These are phyloP conservation scores for Colletotrichum orchidophilum DNA, from an alignment of 2,329 filamentous ascomycete species.

Conservation along the genomic window DNA sequence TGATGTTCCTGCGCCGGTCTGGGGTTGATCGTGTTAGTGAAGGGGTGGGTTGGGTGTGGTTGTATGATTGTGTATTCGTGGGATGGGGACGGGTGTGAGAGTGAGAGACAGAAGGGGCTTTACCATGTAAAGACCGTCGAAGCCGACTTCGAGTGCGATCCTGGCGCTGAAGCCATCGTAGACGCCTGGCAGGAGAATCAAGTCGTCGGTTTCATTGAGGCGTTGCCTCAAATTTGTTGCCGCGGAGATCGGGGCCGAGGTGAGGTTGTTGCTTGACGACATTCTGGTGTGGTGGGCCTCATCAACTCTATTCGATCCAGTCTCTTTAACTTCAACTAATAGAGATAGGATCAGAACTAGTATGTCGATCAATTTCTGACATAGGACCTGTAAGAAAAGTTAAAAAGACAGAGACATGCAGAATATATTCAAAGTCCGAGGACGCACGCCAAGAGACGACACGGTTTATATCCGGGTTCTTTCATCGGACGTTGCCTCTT, in stretches of 20 bases:
- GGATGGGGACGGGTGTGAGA: neutral
- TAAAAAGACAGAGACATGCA: neutral
- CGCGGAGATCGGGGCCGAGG: conserved; percentile 19
- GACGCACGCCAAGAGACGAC: neutral
- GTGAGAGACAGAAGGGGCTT: conserved; percentile 27
- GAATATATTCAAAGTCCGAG: neutral
- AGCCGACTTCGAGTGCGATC: conserved; percentile 69
- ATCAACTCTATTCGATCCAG: neutral
- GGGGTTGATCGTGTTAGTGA: neutral
- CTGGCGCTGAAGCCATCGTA: conserved; percentile 75
- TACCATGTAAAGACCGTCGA: conserved; percentile 75
- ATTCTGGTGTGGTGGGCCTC: neutral
- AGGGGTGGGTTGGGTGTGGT: neutral
- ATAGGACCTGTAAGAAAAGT: neutral
- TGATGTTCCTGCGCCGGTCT: conserved; percentile 71
- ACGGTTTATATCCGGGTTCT: neutral
- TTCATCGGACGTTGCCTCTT: neutral
- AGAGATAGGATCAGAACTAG: neutral
- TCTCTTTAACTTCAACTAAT: neutral
- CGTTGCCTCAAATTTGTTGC: conserved; percentile 51
- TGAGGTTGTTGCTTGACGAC: neutral
- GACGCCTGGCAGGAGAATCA: conserved; percentile 70
- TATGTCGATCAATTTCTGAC: neutral
- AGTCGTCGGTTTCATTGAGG: conserved; percentile 47
- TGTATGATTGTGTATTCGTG: neutral